Conservation (phyloP, 1,284 basidiomycete genomes). For the Ganoderma boninense region DNA sequence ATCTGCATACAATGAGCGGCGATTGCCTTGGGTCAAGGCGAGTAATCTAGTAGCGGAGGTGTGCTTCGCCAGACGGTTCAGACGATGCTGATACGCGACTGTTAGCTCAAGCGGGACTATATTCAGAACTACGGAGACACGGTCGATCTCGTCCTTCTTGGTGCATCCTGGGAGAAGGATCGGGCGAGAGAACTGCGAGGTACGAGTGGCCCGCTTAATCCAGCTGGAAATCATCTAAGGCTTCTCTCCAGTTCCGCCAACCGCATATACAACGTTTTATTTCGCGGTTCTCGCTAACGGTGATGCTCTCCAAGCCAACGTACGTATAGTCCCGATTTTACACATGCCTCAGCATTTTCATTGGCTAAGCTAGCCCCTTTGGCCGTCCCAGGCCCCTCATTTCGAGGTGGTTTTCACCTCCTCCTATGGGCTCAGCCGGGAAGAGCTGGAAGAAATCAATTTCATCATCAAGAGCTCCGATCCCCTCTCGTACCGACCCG, state of each 20-base stretch:
- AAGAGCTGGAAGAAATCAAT: slow-evolving; percentile 75
- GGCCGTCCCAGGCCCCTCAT: slow-evolving; percentile 58
- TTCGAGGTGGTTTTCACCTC: slow-evolving; percentile 78
- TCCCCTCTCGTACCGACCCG: slow-evolving; percentile 41
- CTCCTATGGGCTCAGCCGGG: slow-evolving; percentile 75
- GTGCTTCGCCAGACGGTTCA: too few relatives aligned
- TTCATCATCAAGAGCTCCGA: slow-evolving; percentile 65
- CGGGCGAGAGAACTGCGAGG: slow-evolving; percentile 80
- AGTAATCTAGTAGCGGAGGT: slow-evolving; percentile 35
- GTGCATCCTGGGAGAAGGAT: slow-evolving; percentile 80
- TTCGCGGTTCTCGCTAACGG: slow-evolving; percentile 64
- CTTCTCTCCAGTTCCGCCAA: slow-evolving; percentile 64
- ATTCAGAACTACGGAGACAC: slow-evolving; percentile 84
- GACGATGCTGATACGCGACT: background rate
- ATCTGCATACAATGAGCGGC: slow-evolving; percentile 70
- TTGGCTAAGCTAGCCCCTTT: slow-evolving; percentile 3
- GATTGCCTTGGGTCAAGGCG: slow-evolving; percentile 82
- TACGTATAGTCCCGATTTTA: slow-evolving; percentile 36
- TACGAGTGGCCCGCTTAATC: slow-evolving; percentile 40
- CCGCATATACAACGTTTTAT: slow-evolving; percentile 82
- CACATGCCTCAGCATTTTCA: background rate
- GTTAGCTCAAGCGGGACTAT: slow-evolving; percentile 76
- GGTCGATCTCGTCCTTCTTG: slow-evolving; percentile 80
- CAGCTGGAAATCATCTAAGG: background rate
- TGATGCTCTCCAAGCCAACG: slow-evolving; percentile 46